Percentiles rank a stretch among this genome's conserved stretches.
Evolutionary conservation across 1,284 basidiomycete genomes (phyloP).

Genomic region (Sanghuangporus sanghuang): DNA sequence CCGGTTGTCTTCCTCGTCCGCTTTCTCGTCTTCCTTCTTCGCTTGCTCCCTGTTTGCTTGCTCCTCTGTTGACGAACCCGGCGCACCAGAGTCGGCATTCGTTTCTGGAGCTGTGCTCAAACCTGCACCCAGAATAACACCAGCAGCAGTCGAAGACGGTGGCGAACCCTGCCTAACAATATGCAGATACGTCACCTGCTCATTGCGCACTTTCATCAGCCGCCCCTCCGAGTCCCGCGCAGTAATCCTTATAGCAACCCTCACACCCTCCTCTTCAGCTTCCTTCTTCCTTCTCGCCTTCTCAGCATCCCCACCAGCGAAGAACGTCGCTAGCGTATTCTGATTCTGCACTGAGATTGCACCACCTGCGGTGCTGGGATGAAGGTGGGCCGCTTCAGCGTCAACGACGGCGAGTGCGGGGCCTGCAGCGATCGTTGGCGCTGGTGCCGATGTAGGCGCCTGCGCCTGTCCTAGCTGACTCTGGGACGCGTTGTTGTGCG

Average conservation of each 20-base stretch:
- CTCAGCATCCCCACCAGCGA: constrained; percentile 25
- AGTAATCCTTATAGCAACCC: constrained; percentile 68
- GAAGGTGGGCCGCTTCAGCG: constrained; percentile 33
- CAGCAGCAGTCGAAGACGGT: constrained; percentile 21
- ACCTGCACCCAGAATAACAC: neutral
- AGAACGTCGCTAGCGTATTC: constrained; percentile 18
- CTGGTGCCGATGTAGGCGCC: neutral
- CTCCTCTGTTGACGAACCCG: constrained; percentile 19
- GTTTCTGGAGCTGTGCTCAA: neutral
- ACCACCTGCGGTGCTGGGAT: constrained; percentile 23
- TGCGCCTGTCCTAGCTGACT: neutral
- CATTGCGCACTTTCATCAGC: constrained; percentile 62
- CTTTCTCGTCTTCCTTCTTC: neutral
- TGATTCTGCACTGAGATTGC: neutral
- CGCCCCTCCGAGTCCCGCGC: constrained; percentile 71
- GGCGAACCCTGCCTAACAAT: constrained; percentile 63
- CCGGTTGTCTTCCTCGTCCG: constrained; percentile 38
- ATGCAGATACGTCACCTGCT: constrained; percentile 82
- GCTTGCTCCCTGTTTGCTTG: neutral
- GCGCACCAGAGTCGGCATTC: neutral
- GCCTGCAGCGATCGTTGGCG: constrained; percentile 27
- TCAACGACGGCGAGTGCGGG: constrained; percentile 76
- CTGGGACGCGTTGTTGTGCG: neutral
- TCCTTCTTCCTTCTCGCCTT: constrained; percentile 38
- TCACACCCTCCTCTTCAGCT: constrained; percentile 60